Evolutionary conservation across 2,329 filamentous ascomycete genomes (phyloP), one percentile per base, ranked within the genome.

Genomic region (Paecilomyces sp.): DNA sequence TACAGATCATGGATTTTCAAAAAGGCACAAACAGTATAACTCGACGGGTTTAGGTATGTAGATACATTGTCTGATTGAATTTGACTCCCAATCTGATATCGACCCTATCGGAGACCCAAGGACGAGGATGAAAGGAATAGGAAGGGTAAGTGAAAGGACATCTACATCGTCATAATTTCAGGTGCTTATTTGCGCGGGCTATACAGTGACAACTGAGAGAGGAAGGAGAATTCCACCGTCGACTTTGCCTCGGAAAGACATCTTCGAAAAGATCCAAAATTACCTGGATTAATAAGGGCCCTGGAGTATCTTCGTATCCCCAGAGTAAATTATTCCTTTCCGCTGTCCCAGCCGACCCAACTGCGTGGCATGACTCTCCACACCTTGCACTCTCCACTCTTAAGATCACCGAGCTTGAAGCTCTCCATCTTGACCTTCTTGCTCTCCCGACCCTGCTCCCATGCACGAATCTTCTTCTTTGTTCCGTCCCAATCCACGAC

Each of bases 401-500:
- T 84, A 73, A 99, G 72, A 77, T 99, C 94, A 53, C 92, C 92
- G 62, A 99, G 83, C 78, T 92, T 90, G 78, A 93, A 97, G 77
- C 92, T 96, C 80, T 97, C 93, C 62, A 91, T 80, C 79, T 95
- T 94, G 58, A 95, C 88, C 80, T 97, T 97, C 75, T 89, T 93
- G 73, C 87, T 92, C 79, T 97, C 93, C 13, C 93, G 82, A 0
- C 93, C 93, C 73, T 99, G 94, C 75, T 97, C 94, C 90, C 91
- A 97, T 1, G 88, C 92, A 30, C 92, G 81, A 28, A 99, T 88
- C 82, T 97, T 97, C 83, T 96, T 96, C 84, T 97, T 96, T 50
- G 91, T 96, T 2, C 94, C 94, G 74, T 99, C 94, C 94, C 94
- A 99, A 74, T 99, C 94, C 9, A 91, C 85, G 3, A 99, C 93